Percentiles rank a stretch among this genome's conserved stretches.
These are phyloP conservation scores for Candida lessepsii DNA, from an alignment of 805 yeast species.

Conservation along the genomic window DNA sequence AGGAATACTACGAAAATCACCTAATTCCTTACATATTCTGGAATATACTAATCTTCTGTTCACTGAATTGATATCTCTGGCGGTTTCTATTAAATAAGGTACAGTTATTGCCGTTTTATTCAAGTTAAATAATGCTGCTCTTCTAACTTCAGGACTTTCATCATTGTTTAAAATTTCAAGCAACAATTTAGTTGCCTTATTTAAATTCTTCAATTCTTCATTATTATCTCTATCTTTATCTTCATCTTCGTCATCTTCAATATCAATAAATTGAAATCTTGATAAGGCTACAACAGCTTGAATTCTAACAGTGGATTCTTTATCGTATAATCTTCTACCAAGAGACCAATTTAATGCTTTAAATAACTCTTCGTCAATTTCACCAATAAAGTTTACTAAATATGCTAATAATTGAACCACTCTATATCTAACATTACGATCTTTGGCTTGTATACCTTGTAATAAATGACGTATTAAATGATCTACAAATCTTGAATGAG, in stretches of 20 bases:
- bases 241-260: conserved; percentile 31
- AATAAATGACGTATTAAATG: conserved; percentile 62
- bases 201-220: conserved; percentile 6
- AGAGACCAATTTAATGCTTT: conserved; percentile 60
- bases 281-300: conserved; percentile 82
- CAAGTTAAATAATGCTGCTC: conserved; percentile 76
- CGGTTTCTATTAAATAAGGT: conserved; percentile 69
- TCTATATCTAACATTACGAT: conserved; percentile 75
- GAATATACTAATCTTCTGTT: conserved; percentile 75
- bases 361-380: conserved; percentile 70
- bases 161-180: conserved; percentile 49
- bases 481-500: conserved; percentile 48
- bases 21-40: conserved; percentile 63
- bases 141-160: conserved; percentile 82
- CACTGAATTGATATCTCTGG: conserved; percentile 70
- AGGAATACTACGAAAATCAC: conserved; percentile 54
- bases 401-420: conserved; percentile 74
- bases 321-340: conserved; percentile 64
- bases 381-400: conserved; percentile 68
- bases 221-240: conserved; percentile 26
- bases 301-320: conserved; percentile 74
- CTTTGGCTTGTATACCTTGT: conserved; percentile 76
- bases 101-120: conserved; percentile 53
- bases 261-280: conserved; percentile 57
- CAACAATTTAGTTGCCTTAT: conserved; percentile 19